phyloP scores from a whole-genome alignment of 2,329 filamentous ascomycete genomes.

The Aspergillus japonicus region DNA sequence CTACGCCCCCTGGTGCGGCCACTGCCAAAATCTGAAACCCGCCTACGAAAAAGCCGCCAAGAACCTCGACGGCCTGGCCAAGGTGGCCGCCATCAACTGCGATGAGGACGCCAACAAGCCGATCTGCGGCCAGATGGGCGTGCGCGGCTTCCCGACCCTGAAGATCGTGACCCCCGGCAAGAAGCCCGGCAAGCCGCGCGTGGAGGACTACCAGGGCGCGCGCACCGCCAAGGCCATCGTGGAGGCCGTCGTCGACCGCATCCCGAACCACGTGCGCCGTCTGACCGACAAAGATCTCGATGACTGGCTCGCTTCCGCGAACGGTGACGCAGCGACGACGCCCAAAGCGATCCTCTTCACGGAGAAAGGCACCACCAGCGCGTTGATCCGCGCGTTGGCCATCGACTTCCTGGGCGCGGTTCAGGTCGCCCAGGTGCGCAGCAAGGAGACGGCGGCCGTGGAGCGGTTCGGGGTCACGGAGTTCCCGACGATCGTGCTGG shows the following conservation, averaged over 20 bases:
- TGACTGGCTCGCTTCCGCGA: constrained; percentile 63
- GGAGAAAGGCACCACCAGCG: constrained; percentile 84
- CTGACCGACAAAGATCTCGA: constrained; percentile 78
- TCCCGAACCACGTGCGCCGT: constrained; percentile 85
- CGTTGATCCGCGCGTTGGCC: constrained; percentile 77
- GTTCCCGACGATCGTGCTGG: constrained; percentile 77
- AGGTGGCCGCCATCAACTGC: constrained; percentile 92
- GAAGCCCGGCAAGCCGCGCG: constrained; percentile 72
- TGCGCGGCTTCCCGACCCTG: constrained; percentile 92
- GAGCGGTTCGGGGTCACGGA: constrained; percentile 72
- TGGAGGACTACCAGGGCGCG: constrained; percentile 88
- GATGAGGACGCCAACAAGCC: constrained; percentile 90
- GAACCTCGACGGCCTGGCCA: constrained; percentile 84
- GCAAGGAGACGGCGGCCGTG: constrained; percentile 72
- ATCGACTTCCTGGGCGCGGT: constrained; percentile 86
- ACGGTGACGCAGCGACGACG: constrained; percentile 51
- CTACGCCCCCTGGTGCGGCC: constrained; percentile 96
- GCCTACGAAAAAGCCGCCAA: constrained; percentile 92
- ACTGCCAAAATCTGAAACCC: constrained; percentile 93
- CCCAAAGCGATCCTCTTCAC: constrained; percentile 91
- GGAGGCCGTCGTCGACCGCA: constrained; percentile 79
- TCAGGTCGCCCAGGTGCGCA: constrained; percentile 75
- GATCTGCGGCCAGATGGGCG: constrained; percentile 79
- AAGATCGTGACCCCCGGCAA: constrained; percentile 88
- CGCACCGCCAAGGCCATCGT: constrained; percentile 84